These are phyloP conservation scores for Rhizoclosmatium sp. DNA, from an alignment of 192 early-diverging fungal genomes.

Conservation along the genomic window DNA sequence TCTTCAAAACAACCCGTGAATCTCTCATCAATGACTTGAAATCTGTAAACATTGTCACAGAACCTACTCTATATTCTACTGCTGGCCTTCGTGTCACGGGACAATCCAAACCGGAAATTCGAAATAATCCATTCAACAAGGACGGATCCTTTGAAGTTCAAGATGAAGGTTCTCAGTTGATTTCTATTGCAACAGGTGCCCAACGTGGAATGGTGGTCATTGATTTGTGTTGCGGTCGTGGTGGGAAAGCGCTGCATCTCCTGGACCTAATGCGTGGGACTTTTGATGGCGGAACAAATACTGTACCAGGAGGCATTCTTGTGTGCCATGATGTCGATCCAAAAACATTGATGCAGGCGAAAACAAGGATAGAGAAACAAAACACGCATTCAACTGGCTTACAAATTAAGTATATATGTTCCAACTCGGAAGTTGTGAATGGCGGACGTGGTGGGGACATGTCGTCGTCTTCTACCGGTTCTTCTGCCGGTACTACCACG, in stretches of 20 bases:
- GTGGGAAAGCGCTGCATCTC: slow-evolving; percentile 35
- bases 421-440: neutral
- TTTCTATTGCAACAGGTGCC: neutral
- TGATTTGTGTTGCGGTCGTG: slow-evolving; percentile 36
- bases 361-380: slow-evolving; percentile 2
- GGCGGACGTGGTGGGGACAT: slow-evolving; percentile 36
- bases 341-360: slow-evolving; percentile 11
- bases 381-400: neutral
- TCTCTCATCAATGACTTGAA: neutral
- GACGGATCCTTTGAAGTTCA: slow-evolving; percentile 29
- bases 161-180: slow-evolving; percentile 37
- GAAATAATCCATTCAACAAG: slow-evolving; percentile 2
- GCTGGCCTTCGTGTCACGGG: neutral
- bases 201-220: slow-evolving; percentile 1
- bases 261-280: slow-evolving; percentile 10
- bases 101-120: slow-evolving; percentile 26
- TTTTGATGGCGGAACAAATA: neutral
- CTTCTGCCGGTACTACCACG: neutral
- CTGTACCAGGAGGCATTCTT: neutral
- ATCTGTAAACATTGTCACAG: neutral
- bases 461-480: neutral
- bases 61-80: neutral
- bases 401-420: neutral
- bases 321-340: slow-evolving; percentile 34
- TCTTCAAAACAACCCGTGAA: slow-evolving; percentile 13